Evolutionary conservation across 208 protist species (phyloP).

Genomic region (Naegleria fowleri): DNA sequence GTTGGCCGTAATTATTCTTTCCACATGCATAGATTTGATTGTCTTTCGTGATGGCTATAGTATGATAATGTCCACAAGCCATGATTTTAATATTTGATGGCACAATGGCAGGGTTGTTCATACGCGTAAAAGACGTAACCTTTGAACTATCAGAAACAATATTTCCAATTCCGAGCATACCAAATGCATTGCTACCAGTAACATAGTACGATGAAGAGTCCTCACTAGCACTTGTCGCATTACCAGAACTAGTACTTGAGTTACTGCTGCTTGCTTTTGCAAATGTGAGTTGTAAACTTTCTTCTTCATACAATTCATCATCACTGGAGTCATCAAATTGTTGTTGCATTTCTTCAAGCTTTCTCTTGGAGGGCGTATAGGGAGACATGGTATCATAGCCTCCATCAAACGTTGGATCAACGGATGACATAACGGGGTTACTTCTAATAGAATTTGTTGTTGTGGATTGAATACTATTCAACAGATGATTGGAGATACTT

Average conservation of each 20-base stretch:
- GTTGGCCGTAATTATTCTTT: background rate
- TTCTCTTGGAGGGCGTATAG: background rate
- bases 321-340: background rate
- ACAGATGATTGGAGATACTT: no score
- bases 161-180: background rate
- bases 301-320: background rate
- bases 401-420: background rate
- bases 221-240: background rate
- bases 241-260: no score
- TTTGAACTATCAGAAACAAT: background rate
- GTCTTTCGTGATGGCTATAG: background rate
- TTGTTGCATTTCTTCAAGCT: background rate
- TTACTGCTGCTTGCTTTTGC: background rate
- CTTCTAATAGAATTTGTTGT: no score
- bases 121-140: background rate
- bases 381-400: background rate
- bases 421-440: background rate
- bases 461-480: no score
- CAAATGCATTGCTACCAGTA: background rate
- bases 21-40: background rate
- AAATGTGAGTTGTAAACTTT: background rate
- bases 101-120: background rate
- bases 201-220: background rate
- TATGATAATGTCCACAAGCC: conserved; percentile 12
- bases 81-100: background rate